phyloP scores from a whole-genome alignment of 768 basidiomycete genomes.

The Trametes villosa region DNA sequence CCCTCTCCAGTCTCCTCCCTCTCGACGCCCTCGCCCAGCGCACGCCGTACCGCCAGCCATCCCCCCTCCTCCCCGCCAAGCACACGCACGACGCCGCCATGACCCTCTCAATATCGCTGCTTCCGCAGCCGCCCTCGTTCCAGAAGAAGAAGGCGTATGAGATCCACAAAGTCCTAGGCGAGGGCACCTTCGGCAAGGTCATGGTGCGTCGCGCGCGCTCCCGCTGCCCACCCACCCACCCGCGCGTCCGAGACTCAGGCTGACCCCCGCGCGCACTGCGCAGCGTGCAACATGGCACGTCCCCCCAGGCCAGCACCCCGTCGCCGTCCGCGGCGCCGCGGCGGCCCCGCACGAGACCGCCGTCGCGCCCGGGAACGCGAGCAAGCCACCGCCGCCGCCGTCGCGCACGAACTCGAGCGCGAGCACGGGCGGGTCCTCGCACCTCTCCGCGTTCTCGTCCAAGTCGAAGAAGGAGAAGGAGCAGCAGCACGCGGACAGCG shows the following conservation, averaged over 20 bases:
- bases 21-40: too few species aligned
- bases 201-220: slow-evolving; percentile 52
- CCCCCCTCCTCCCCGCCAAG: background rate
- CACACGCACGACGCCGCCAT: slow-evolving; percentile 2
- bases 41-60: too few species aligned
- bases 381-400: slow-evolving; percentile 9
- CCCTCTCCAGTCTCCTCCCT: background rate
- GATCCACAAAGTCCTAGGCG: slow-evolving; percentile 72
- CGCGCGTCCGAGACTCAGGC: background rate
- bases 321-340: slow-evolving; percentile 63
- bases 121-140: slow-evolving; percentile 86
- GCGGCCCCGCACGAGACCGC: slow-evolving; percentile 34
- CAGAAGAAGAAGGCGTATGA: slow-evolving; percentile 85
- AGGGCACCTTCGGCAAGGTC: slow-evolving; percentile 91
- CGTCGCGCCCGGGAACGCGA: background rate
- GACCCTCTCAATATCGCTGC: slow-evolving; percentile 39
- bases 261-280: background rate
- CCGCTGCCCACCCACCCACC: too few species aligned
- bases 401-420: slow-evolving; percentile 19
- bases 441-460: slow-evolving; percentile 18
- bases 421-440: slow-evolving; percentile 18
- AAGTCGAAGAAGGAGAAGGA: slow-evolving; percentile 16
- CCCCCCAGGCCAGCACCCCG: slow-evolving; percentile 57
- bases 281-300: slow-evolving; percentile 82
- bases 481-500: slow-evolving; percentile 5